phyloP scores from a whole-genome alignment of 2,329 filamentous ascomycete species.

The Dichotomopilus funicola region DNA sequence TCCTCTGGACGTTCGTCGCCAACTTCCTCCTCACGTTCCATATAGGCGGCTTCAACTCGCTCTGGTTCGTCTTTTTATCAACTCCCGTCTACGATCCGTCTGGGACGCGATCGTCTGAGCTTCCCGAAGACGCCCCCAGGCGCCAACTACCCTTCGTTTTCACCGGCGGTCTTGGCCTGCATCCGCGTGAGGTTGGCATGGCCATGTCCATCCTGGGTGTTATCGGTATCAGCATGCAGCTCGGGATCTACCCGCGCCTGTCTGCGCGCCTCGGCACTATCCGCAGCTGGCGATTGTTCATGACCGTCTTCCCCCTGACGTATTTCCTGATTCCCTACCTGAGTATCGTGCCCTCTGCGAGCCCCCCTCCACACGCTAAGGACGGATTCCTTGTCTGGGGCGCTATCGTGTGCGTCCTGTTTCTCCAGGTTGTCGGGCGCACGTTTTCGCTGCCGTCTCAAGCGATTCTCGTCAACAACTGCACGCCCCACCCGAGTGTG shows the following conservation, averaged over 20 bases:
- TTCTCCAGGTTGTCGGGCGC: constrained; percentile 64
- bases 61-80: constrained; percentile 72
- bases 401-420: constrained; percentile 54
- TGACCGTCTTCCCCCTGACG: constrained; percentile 63
- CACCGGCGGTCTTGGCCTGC: constrained; percentile 69
- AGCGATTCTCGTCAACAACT: constrained; percentile 56
- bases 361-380: constrained; percentile 44
- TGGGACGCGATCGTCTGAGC: constrained; percentile 23
- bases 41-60: constrained; percentile 67
- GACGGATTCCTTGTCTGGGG: constrained; percentile 56
- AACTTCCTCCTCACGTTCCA: constrained; percentile 67
- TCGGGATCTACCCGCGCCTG: constrained; percentile 63
- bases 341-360: constrained; percentile 55
- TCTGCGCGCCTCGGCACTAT: constrained; percentile 63
- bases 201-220: constrained; percentile 70
- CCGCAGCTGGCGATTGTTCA: constrained; percentile 58
- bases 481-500: constrained; percentile 51
- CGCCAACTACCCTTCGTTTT: constrained; percentile 53
- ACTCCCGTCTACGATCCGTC: constrained; percentile 53
- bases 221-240: constrained; percentile 68
- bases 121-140: constrained; percentile 23
- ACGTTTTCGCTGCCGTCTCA: constrained; percentile 60
- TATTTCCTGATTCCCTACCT: constrained; percentile 67
- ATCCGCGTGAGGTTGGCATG: constrained; percentile 63
- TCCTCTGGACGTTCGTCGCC: constrained; percentile 49